Evolutionary conservation across 352 stramenopile genomes (phyloP), one percentile per base, ranked within the genome.

Genomic region (Phytopythium chamaehyphon): DNA sequence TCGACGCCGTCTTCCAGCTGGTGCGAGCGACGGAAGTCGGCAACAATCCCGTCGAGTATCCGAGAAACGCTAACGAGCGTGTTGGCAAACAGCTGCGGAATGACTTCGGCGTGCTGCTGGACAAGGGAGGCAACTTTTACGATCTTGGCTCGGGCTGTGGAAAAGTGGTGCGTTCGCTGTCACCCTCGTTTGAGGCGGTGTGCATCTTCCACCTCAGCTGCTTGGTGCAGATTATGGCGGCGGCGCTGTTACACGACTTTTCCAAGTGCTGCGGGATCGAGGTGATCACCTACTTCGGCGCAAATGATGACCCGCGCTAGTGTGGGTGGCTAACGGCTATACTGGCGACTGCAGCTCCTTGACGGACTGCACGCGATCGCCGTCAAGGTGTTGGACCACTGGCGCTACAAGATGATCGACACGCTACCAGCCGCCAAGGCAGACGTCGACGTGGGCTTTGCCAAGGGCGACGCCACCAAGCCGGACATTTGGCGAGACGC

Each of bases 121-220:
- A 87, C 43, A 73, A 72, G 51, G 71, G 76, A 40, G 76, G 76
- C 19, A 81, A 76, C 37, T 87, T 87, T 50, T 87, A 87, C 58
- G 76, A 87, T 38, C 75, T 87, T 18, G 76, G 76, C 40, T 87
- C 76, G 10, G 76, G 76, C 15, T 87, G 76, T 45, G 76, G 76
- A 54, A 87, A 87, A 87, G 76, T 85, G 54, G 76, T 87, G 54
- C 35, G 72, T 60, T 0, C 36, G 12, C 3, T 15, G 2, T 31
- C 40, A 28, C 16, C 1, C 18, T 18, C 19, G 7, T 26, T 5
- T 43, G 21, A 21, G 15, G 31, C 14, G 14, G 14, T 6, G 16
- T 8, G 6, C 37, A 9, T 22, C 14, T n/a, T n/a, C 18, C 14
- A 3, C 16, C n/a, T 22, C 52, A 24, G 10, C 28, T 42, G 6